phyloP scores from a whole-genome alignment of 1,139 yeast species.

The Taphrina deformans region DNA sequence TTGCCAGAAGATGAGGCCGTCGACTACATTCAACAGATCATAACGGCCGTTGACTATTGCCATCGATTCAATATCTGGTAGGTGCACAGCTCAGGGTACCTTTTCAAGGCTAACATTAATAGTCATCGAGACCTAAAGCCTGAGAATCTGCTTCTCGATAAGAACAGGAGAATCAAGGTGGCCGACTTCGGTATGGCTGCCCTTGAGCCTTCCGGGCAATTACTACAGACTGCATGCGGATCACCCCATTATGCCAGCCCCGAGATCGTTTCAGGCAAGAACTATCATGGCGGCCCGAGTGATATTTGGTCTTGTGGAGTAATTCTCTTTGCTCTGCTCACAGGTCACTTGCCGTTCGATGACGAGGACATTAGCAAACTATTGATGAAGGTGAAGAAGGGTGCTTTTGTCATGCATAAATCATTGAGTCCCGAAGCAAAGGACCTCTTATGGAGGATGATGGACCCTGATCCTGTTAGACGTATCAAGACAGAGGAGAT shows the following conservation, averaged over 20 bases:
- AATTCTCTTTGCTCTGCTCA: conserved; percentile 83
- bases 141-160: conserved; percentile 84
- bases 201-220: conserved; percentile 75
- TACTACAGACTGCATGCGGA: conserved; percentile 94
- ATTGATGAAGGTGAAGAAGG: conserved; percentile 85
- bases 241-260: conserved; percentile 99
- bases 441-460: conserved; percentile 79
- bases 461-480: conserved; percentile 72
- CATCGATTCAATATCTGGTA: conserved; percentile 79
- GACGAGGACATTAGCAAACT: conserved; percentile 89
- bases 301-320: conserved; percentile 99
- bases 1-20: conserved; percentile 88
- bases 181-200: conserved; percentile 99
- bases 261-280: conserved; percentile 91
- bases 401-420: conserved; percentile 79
- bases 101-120: background rate
- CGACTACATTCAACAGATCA: conserved; percentile 85
- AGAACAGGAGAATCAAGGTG: conserved; percentile 82
- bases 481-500: conserved; percentile 77
- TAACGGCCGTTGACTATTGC: conserved; percentile 87
- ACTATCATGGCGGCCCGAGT: conserved; percentile 93
- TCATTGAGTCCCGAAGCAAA: conserved; percentile 78
- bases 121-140: conserved; percentile 94
- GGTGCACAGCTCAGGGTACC: background rate
- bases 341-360: conserved; percentile 95